Evolutionary conservation across 106 monocot species (phyloP), one percentile per base, ranked within the genome.

Genomic region (Allium sativum): DNA sequence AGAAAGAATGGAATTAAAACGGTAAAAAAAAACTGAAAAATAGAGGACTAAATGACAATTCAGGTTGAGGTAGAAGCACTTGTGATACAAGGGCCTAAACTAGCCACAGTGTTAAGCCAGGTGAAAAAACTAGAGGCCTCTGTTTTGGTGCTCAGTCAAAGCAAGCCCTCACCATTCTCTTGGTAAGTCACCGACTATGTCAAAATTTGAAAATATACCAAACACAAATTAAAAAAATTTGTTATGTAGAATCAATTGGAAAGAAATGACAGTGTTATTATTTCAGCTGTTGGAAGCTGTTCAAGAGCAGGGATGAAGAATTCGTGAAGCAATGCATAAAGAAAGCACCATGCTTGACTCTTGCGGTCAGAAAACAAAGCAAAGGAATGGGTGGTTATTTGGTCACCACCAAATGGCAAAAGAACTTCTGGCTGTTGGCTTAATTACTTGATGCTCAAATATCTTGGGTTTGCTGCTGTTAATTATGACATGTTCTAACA

Each of bases 51-150:
- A 45, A 62, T 12, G 48, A 15, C 40, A 41, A 11, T 10, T 55
- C 64, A 93, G 93, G 89, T 89, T 70, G 93, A 93, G 71, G 85
- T 93, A 57, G 93, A 93, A 63, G 90, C 77, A 10, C 75, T 89
- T 52, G 81, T 81, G 63, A 81, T 84, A 42, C 84, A 84, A 51
- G 88, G 88, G 13, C 84, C 88, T n/a, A 84, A 76, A 67, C 67
- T 89, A 53, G 53, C 56, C 8, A 78, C 81, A 12, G 81, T 89
- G 6, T 80, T 84, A 58, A 78, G 70, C 74, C 84, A 89, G 40
- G 84, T 89, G 10, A 81, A 66, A 68, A 84, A 84, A 67, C 68
- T 84, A 40, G 81, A 84, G 42, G 84, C 70, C 51, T 75, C 84
- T 47, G 88, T 89, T 45, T 61, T 84, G 50, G 81, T 84, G 42